phyloP scores from a whole-genome alignment of 805 yeast genomes.

The Wickerhamiella nectarea region DNA sequence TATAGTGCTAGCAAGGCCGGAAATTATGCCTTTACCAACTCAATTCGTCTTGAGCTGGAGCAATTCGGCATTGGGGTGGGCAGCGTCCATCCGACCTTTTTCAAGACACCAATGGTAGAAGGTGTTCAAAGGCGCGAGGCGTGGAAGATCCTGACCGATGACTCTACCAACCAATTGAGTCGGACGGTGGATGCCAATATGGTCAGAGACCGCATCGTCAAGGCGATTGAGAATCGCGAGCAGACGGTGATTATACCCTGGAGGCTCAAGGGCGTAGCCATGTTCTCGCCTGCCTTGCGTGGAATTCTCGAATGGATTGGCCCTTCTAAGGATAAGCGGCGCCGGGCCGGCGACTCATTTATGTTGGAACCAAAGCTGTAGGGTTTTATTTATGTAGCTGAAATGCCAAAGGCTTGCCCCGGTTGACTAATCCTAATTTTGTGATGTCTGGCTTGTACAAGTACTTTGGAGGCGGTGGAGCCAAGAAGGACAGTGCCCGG shows the following conservation, averaged over 20 bases:
- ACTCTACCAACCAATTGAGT: background rate
- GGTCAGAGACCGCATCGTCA: background rate
- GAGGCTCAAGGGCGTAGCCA: background rate
- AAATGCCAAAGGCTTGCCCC: no score
- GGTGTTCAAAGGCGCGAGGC: slow-evolving; percentile 4
- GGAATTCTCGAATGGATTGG: slow-evolving; percentile 2
- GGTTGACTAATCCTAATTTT: background rate
- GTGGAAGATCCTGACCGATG: slow-evolving; percentile 4
- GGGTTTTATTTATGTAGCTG: background rate
- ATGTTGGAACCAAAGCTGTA: slow-evolving; percentile 1
- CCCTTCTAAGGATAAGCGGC: background rate
- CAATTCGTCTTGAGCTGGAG: slow-evolving; percentile 8
- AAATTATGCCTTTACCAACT: slow-evolving; percentile 4
- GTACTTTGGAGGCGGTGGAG: slow-evolving; percentile 43
- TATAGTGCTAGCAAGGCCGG: slow-evolving; percentile 10
- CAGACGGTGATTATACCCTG: slow-evolving; percentile 4
- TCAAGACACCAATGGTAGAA: slow-evolving; percentile 8
- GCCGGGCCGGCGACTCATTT: slow-evolving; percentile 2
- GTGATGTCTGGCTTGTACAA: slow-evolving; percentile 7
- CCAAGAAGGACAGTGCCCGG: slow-evolving; percentile 74
- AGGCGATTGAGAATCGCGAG: slow-evolving; percentile 5
- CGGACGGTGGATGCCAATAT: background rate
- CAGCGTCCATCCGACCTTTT: slow-evolving; percentile 9
- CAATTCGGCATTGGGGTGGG: slow-evolving; percentile 7
- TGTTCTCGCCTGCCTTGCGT: background rate